Base-by-base conservation (phyloP, 768 basidiomycete genomes). In the Trichaptum fuscoviolaceum region DNA sequence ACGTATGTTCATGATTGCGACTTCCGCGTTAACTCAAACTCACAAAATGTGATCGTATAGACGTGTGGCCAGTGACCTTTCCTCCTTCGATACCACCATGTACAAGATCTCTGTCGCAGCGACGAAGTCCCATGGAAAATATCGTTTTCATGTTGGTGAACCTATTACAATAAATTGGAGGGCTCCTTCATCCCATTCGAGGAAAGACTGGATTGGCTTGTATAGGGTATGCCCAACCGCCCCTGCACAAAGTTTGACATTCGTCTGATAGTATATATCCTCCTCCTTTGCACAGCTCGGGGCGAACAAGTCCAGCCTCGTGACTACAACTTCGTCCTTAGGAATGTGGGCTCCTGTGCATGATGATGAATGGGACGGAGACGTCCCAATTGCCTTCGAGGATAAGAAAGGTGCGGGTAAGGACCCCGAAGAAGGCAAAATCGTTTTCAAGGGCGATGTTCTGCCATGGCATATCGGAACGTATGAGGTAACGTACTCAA, bases 141-240 rank as follows among this genome's bases (percentile, higher is more conserved):
- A 81, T 26, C 84, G 85, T 4, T 99, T 91, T 84, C 91, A 93
- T 74, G 86, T 98, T 62, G 97, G 97, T 35, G 93, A 99, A 75
- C 88, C 92, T 1, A 95, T 99, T 70, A 82, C 77, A 1, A 83
- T 99, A 60, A 84, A 85, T 61, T 99, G 96, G 96, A 86, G 87
- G 69, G 96, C 93, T 0, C 96, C 96, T 0, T 77, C 80, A 36
- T 84, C 86, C 64, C 96, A 98, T 73, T 96, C 95, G 15, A 84
- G 92, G 15, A 87, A 88, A 71, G 97, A 99, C 75, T 99, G 97
- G 97, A 91, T 99, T 72, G 97, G 96, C 17, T 85, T 98, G 26
- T 95, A 95, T 74, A 83, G 90, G 74, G 92, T 92, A 71, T 57
- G 80, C 73, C 61, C 62, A 1, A 57, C 52, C n/a, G 63, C 52